Evolutionary conservation across 1,284 basidiomycete species (phyloP).

Genomic region (Sporisorium scitamineum): DNA sequence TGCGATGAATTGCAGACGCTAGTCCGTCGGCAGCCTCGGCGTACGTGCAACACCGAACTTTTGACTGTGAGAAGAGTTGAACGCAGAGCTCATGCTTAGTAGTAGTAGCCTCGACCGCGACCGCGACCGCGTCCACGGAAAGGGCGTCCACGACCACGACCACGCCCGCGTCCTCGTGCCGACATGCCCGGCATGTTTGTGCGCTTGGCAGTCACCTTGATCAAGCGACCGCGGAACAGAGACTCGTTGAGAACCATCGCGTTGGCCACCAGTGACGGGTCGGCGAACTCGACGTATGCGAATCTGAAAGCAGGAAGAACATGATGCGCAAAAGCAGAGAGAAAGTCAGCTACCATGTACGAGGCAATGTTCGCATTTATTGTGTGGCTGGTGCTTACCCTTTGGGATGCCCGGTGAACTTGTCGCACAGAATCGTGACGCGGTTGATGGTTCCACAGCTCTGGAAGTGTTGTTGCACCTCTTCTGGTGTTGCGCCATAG

Average conservation of each 20-base stretch:
- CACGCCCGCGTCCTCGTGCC: constrained; percentile 61
- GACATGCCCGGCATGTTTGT: constrained; percentile 67
- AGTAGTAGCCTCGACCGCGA: constrained; percentile 56
- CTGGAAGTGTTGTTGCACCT: constrained; percentile 97
- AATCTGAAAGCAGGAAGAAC: constrained; percentile 74
- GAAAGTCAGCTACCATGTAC: neutral
- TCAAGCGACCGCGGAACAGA: constrained; percentile 88
- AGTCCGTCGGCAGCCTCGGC: neutral
- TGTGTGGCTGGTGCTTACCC: constrained; percentile 75
- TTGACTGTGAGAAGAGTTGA: neutral
- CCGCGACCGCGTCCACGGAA: constrained; percentile 59
- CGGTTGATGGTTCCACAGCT: constrained; percentile 98
- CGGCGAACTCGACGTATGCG: constrained; percentile 98
- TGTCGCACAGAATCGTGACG: constrained; percentile 99
- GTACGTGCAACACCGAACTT: neutral
- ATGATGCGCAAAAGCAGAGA: neutral
- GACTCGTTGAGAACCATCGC: constrained; percentile 96
- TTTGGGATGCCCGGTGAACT: constrained; percentile 99
- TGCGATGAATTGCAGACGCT: neutral
- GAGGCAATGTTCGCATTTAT: neutral
- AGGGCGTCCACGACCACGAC: constrained; percentile 59
- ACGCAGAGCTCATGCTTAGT: neutral
- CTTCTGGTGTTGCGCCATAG: constrained; percentile 96
- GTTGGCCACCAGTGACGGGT: constrained; percentile 90
- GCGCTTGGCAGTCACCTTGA: constrained; percentile 75